Evolutionary conservation across 2,329 filamentous ascomycete genomes (phyloP), one percentile per base, ranked within the genome.

Genomic region (Fusarium incarnatum): DNA sequence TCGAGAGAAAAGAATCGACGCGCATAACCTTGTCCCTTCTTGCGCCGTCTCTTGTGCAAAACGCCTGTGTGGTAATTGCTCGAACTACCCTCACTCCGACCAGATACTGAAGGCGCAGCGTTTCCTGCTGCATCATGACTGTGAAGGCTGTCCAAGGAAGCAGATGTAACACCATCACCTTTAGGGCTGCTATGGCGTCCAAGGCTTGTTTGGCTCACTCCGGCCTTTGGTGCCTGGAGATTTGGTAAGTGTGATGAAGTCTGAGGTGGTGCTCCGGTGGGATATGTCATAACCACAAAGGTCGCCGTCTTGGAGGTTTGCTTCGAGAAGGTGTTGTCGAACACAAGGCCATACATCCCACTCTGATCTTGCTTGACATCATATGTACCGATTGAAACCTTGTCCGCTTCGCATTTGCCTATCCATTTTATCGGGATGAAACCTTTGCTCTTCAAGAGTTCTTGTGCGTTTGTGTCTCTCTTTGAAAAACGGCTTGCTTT

Each of bases 251-350:
- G 88, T 70, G 91, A 89, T 6, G 90, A 89, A 18, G 90, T 90
- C 76, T 93, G 92, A 2, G 93, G 93, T 34, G 93, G 89, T 8
- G 89, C 87, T 72, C 91, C 92, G 37, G 94, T 94, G 12, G 95
- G 94, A 76, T 98, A 98, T 41, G 94, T 98, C 79, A 98, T 87
- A 55, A 99, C 88, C 37, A 98, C 94, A 76, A 99, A 93, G 10
- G 95, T 98, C 22, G 94, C 94, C 30, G 92, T 97, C 83, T 99
- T 99, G 56, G 94, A 96, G 44, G 92, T 91, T 79, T 91, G 93
- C 82, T 98, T 98, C 64, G 94, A 97, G 79, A 99, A 99, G 28
- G 96, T 99, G 78, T 99, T 99, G 87, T 99, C 96, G 77, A 99
- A 97, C 32, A 98, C 94, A 66, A 99, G 85, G 60, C 94, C 96